A percentile compares a stretch with the other conserved stretches of the same genome.
phyloP scores from a whole-genome alignment of 805 yeast species.

The Candida corydali region DNA sequence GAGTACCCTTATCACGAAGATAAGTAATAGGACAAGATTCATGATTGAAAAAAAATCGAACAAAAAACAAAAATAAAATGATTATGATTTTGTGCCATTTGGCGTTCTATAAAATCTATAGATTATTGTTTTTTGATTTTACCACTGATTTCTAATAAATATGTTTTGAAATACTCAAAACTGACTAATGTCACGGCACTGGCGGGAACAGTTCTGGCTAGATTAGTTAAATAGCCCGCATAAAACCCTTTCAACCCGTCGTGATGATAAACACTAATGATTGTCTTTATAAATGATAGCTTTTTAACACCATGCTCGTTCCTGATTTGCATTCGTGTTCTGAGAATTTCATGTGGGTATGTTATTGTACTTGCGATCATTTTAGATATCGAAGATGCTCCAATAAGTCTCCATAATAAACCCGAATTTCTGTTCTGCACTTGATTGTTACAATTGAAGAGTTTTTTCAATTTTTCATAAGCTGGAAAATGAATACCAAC shows the following conservation, averaged over 20 bases:
- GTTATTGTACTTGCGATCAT: constrained; percentile 86
- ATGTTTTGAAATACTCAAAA: constrained; percentile 73
- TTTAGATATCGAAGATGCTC: constrained; percentile 77
- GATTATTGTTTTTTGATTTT: constrained; percentile 7
- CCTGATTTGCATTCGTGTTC: constrained; percentile 82
- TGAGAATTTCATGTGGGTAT: constrained; percentile 91
- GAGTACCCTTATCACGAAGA: constrained; percentile 1
- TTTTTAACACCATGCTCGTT: constrained; percentile 10
- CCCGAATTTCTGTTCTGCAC: constrained; percentile 7
- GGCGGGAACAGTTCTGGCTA: constrained; percentile 90
- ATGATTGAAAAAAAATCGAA: background rate
- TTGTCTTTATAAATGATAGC: constrained; percentile 23
- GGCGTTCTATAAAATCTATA: constrained; percentile 1
- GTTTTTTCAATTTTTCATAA: constrained; percentile 73
- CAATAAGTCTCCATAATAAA: constrained; percentile 27
- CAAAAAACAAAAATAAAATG: background rate
- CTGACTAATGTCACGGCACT: constrained; percentile 93
- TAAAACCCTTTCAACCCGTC: constrained; percentile 86
- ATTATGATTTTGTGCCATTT: background rate
- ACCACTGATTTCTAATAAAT: constrained; percentile 37
- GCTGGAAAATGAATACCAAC: constrained; percentile 96
- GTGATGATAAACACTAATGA: constrained; percentile 42
- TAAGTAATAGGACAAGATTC: background rate
- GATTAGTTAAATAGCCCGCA: constrained; percentile 81
- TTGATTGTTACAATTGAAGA: constrained; percentile 29